Evolutionary conservation across 2,329 filamentous ascomycete genomes (phyloP), one percentile per base, ranked within the genome.

Genomic region (Colletotrichum liaoningense): DNA sequence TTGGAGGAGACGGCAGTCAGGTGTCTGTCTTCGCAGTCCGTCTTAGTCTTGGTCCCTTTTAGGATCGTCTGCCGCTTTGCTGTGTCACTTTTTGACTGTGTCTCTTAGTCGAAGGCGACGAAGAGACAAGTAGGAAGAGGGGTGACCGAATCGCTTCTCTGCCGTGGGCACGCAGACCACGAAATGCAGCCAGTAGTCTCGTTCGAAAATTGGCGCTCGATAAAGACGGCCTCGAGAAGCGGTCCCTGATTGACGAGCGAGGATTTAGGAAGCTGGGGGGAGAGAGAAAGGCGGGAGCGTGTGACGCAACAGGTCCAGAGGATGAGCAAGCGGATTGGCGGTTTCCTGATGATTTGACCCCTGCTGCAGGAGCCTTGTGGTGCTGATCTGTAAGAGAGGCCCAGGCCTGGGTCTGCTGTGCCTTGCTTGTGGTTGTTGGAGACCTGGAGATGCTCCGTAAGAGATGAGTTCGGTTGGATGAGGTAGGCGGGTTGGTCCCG

Each of bases 281-380:
- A 63, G 65, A 42, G 35, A 42, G 38, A 42, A 42, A 42, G 38
- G 16, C 38, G 38, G 38, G 38, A 54, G 49, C 58, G 59, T 54
- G 67, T 73, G 71, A 73, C 67, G 71, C 67, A 73, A 70, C 67
- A n/a, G 49, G 38, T 60, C 35, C 52, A 69, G 54, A 55, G 19
- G 52, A 38, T 56, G 49, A 52, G 55, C 62, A 62, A 65, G 26
- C 46, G 65, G 71, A 65, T 71, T 73, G 67, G 71, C 33, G 46
- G 59, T 28, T 57, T 33, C 49, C 65, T 70, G 60, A 55, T 28
- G 35, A 54, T 28, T 52, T 33, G 33, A 49, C 68, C 67, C 65
- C 66, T 69, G 70, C 66, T 56, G 70, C 66, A 68, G 58, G 64
- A 63, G 58, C 52, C 65, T 33, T 70, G 54, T 60, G 58, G 56